A percentile compares a stretch with the other conserved stretches of the same genome.
Conservation (phyloP, 768 basidiomycete species). For the Rhodosporidiobolus odoratus region DNA sequence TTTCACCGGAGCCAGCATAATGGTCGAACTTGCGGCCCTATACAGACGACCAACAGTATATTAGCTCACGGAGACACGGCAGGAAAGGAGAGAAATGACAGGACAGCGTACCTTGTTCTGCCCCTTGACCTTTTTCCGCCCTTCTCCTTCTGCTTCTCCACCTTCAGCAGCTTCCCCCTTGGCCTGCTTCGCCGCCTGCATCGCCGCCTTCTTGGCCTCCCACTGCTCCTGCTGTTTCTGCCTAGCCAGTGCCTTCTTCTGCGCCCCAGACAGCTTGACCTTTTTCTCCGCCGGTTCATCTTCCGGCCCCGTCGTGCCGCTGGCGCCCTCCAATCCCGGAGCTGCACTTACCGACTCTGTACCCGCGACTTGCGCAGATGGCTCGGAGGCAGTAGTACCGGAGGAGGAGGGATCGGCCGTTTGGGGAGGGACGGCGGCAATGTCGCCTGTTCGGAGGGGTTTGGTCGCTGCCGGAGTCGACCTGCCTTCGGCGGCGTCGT, state of each 20-base stretch:
- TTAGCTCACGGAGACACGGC: no score
- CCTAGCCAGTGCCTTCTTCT: slow-evolving; percentile 54
- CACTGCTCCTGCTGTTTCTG: slow-evolving; percentile 64
- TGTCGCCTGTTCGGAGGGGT: slow-evolving; percentile 5
- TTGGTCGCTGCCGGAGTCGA: slow-evolving; percentile 4
- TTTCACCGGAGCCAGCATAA: slow-evolving; percentile 31
- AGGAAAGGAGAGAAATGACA: slow-evolving; percentile 53
- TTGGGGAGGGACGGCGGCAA: slow-evolving; percentile 1
- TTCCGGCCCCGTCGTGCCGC: background rate
- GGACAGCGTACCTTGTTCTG: slow-evolving; percentile 66
- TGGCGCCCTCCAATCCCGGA: background rate
- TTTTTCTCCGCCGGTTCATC: slow-evolving; percentile 43
- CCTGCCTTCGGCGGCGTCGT: slow-evolving; percentile 34
- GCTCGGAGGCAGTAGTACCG: background rate
- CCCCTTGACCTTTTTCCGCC: slow-evolving; percentile 49
- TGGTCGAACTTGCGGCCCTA: slow-evolving; percentile 34
- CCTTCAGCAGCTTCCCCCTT: slow-evolving; percentile 17
- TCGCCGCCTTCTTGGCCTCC: slow-evolving; percentile 28
- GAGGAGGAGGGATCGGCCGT: background rate
- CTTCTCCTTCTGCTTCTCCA: slow-evolving; percentile 41
- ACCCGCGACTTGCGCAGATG: background rate
- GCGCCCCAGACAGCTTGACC: slow-evolving; percentile 45
- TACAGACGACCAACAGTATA: slow-evolving; percentile 48
- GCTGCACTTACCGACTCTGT: background rate
- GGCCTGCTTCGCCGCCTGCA: slow-evolving; percentile 41